phyloP scores from a whole-genome alignment of 2,329 filamentous ascomycete species.

The Aspergillus ustus region DNA sequence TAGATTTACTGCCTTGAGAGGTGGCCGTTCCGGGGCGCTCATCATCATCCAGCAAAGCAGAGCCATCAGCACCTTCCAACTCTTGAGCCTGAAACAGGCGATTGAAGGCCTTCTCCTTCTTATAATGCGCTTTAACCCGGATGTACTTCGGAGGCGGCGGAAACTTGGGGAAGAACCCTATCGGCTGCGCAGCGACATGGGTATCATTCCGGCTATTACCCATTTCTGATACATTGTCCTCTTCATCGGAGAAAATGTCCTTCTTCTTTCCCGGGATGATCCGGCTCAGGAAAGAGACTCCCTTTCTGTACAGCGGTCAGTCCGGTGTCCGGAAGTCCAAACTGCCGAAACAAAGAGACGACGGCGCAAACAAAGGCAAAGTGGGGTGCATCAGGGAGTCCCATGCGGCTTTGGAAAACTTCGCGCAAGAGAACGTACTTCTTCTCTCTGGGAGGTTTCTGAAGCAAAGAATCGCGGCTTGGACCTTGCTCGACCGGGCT shows the following conservation, averaged over 20 bases:
- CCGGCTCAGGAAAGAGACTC: slow-evolving; percentile 86
- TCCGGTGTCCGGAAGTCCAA: background rate
- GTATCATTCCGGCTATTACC: slow-evolving; percentile 76
- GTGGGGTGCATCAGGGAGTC: slow-evolving; percentile 12
- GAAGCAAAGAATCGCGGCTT: slow-evolving; percentile 38
- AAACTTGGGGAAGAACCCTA: slow-evolving; percentile 83
- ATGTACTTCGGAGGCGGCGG: slow-evolving; percentile 92
- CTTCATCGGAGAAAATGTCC: slow-evolving; percentile 53
- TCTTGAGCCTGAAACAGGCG: slow-evolving; percentile 91
- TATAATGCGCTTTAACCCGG: slow-evolving; percentile 78
- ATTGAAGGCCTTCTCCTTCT: slow-evolving; percentile 81
- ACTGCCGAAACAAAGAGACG: slow-evolving; percentile 1
- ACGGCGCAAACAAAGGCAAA: background rate
- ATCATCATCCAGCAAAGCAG: slow-evolving; percentile 35
- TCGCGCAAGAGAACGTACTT: slow-evolving; percentile 57
- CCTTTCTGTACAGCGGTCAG: slow-evolving; percentile 65
- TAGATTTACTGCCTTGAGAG: slow-evolving; percentile 30
- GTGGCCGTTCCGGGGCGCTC: slow-evolving; percentile 29
- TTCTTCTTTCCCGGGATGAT: slow-evolving; percentile 80
- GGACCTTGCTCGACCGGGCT: slow-evolving; percentile 34
- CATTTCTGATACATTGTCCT: slow-evolving; percentile 70
- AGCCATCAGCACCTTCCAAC: slow-evolving; percentile 64
- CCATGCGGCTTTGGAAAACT: slow-evolving; percentile 1
- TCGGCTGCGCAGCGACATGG: slow-evolving; percentile 74
- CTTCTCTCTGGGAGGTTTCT: slow-evolving; percentile 61